Conservation (phyloP, 345 rosid genomes). For the Populus euphratica region DNA sequence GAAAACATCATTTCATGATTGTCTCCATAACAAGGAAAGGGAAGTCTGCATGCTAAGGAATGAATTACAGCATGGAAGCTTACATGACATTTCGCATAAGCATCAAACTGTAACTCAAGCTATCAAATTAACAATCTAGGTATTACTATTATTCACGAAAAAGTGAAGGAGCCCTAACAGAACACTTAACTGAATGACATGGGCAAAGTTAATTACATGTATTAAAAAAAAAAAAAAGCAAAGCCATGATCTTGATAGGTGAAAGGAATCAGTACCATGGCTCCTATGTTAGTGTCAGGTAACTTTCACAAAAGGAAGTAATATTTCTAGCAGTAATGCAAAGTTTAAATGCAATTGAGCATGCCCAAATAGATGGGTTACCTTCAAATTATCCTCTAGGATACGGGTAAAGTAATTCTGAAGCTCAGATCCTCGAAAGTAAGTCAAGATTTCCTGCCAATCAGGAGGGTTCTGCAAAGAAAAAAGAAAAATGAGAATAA, state of each 20-base stretch:
- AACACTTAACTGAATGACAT: not conserved
- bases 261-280: not conserved
- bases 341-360: not conserved
- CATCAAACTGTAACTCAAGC: not conserved
- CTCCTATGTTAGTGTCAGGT: not conserved
- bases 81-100: not conserved
- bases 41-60: not conserved
- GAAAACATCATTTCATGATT: not conserved
- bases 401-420: slow-evolving; percentile 97
- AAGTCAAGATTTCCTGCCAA: slow-evolving; percentile 98
- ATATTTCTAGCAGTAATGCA: not conserved
- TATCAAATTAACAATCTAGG: not conserved
- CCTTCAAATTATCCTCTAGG: slow-evolving; percentile 94
- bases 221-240: not conserved
- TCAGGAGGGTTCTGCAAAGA: slow-evolving; percentile 86
- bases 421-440: slow-evolving; percentile 94
- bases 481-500: not conserved
- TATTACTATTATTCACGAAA: too few species aligned
- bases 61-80: not conserved
- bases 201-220: too few species aligned
- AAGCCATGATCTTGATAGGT: not conserved
- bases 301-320: not conserved
- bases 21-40: not conserved
- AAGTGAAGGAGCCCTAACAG: not conserved
- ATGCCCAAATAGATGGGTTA: slow-evolving; percentile 13